A percentile compares a stretch with the other conserved stretches of the same genome.
These are phyloP conservation scores for Echites panduratus DNA, from an alignment of 257 asterid genomes.

Conservation along the genomic window DNA sequence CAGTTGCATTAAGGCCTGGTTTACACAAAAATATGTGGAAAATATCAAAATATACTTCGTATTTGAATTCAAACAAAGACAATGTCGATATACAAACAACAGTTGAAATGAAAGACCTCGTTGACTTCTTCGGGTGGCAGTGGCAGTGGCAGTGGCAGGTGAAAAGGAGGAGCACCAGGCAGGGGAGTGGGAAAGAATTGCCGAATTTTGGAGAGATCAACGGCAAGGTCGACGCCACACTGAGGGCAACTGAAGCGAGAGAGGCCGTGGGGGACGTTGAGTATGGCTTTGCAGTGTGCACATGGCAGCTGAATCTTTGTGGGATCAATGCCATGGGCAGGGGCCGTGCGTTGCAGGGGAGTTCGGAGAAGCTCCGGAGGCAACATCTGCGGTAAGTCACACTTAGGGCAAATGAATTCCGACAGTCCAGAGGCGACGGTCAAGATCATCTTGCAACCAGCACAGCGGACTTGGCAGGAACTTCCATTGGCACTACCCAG, in stretches of 20 bases:
- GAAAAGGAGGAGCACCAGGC: conserved; percentile 20
- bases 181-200: conserved; percentile 39
- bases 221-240: conserved; percentile 70
- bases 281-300: conserved; percentile 84
- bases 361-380: conserved; percentile 79
- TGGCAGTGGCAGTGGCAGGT: conserved; percentile 42
- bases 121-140: conserved; percentile 77
- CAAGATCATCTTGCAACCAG: conserved; percentile 85
- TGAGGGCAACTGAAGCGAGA: conserved; percentile 85
- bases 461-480: conserved; percentile 90
- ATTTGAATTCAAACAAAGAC: neutral
- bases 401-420: conserved; percentile 90
- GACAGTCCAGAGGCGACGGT: conserved; percentile 63
- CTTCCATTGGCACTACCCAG: conserved; percentile 20
- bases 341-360: conserved; percentile 35
- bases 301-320: conserved; percentile 96
- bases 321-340: conserved; percentile 91
- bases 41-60: neutral
- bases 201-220: conserved; percentile 60
- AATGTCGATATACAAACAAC: neutral
- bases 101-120: conserved; percentile 50
- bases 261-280: conserved; percentile 86
- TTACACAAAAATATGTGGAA: neutral
- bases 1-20: neutral
- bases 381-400: conserved; percentile 92